These are phyloP conservation scores for Penicillium goetzii DNA, from an alignment of 495 filamentous ascomycete genomes.

Conservation along the genomic window DNA sequence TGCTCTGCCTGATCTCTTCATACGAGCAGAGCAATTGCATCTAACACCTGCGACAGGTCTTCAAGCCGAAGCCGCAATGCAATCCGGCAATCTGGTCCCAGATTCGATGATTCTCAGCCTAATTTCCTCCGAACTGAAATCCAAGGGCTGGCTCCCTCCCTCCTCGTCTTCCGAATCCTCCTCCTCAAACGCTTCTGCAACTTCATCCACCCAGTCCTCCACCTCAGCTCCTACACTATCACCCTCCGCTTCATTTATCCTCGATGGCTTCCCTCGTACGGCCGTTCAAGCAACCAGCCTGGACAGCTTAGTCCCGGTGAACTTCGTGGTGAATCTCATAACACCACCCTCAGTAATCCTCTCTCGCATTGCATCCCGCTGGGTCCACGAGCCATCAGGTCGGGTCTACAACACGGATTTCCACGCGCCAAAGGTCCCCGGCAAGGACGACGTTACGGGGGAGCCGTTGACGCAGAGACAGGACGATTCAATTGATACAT, in stretches of 20 bases:
- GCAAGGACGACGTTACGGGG: constrained; percentile 89
- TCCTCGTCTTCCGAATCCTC: constrained; percentile 23
- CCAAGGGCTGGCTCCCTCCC: constrained; percentile 75
- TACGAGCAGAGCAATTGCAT: neutral
- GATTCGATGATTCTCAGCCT: constrained; percentile 90
- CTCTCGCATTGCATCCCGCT: constrained; percentile 83
- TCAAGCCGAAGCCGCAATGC: constrained; percentile 86
- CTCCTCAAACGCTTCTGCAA: constrained; percentile 20
- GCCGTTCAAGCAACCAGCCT: constrained; percentile 75
- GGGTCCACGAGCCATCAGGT: constrained; percentile 92
- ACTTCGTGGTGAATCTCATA: constrained; percentile 72
- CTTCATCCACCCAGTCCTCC: constrained; percentile 17
- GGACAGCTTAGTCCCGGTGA: constrained; percentile 82
- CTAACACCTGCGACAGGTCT: constrained; percentile 60
- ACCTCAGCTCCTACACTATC: constrained; percentile 57
- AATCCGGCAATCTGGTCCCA: constrained; percentile 78
- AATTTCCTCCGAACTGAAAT: constrained; percentile 82
- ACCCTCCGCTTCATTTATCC: constrained; percentile 84
- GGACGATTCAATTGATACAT: constrained; percentile 87
- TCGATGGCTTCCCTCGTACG: constrained; percentile 95
- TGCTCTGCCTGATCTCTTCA: neutral
- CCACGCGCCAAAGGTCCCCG: constrained; percentile 78
- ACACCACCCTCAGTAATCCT: constrained; percentile 73
- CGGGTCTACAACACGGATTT: constrained; percentile 93
- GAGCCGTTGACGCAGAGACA: constrained; percentile 79